Base-by-base conservation (phyloP, 306 rosid species). In the Vachellia pachyceras region DNA sequence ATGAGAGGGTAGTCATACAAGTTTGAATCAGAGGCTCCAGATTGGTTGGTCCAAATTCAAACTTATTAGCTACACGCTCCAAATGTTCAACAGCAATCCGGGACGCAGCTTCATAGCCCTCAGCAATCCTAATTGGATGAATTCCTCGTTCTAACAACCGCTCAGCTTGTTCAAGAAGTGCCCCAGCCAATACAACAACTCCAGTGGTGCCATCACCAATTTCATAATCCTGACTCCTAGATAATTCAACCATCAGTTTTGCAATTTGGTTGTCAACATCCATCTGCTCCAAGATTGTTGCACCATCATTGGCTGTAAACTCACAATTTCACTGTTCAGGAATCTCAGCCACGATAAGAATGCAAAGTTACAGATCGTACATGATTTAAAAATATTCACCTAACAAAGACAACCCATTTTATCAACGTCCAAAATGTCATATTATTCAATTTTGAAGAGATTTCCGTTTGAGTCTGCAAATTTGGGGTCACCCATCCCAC, bases 151-250 rank as follows among this genome's bases (percentile, higher is more conserved):
- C 99, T 71, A 96, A 67, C 36, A 93, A 92, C 41, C 88, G 81
- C 86, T 93, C 98, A 10, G 99, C 99, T 69, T 93, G 94, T 84
- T 96, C 99, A 22, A 96, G 88, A 72, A 96, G 93, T 23, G 97
- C 87, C 44, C 99, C 98, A 37, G 99, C 99, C 91, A 96, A 17
- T 47, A 96, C 99, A 82, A 96, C 97, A 64, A 96, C 99, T 1
- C 99, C 99, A 29, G 99, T 96, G 46, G 99, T 96, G 46, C 99
- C 99, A 78, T 96, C 99, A 23, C 99, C 99, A 37, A 96, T 96
- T 72, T 94, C 99, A 76, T 96, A 96, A 78, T 96, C 99, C 89
- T 96, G 99, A 71, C 99, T 96, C 80, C 91, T 86, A 3, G 99
- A 96, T 8, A 96, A 77, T 77, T 96, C 97, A 50, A 96, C 99